Evolutionary conservation across 75 land plant species (phyloP).

Genomic region (Pseudotsuga menziesii): DNA sequence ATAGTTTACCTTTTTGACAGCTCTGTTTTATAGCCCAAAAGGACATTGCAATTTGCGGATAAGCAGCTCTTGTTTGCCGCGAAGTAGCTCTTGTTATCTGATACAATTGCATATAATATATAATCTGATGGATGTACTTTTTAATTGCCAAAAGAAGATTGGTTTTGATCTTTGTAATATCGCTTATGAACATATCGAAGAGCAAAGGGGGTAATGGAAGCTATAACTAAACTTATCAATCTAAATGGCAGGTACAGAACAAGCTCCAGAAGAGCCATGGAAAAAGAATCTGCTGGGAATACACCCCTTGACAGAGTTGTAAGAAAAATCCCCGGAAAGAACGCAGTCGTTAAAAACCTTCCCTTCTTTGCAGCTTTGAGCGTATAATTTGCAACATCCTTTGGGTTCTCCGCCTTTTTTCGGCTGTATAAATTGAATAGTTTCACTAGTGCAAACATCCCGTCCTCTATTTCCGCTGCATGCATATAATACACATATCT

Average conservation of each 20-base stretch:
- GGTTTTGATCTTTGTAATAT: neutral
- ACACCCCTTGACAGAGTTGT: constrained; percentile 14
- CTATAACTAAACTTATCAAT: constrained; percentile 9
- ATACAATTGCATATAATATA: no score
- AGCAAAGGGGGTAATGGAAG: neutral
- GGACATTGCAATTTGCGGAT: no score
- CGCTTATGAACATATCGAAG: neutral
- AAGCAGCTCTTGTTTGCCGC: no score
- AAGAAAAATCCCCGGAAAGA: neutral
- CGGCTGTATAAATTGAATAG: constrained; percentile 8
- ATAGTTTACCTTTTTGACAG: no score
- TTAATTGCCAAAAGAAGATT: no score
- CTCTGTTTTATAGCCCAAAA: no score
- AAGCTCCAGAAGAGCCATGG: constrained; percentile 12
- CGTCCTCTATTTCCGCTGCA: neutral
- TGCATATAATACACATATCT: neutral
- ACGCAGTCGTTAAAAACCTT: constrained; percentile 7
- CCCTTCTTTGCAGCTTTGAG: constrained; percentile 21
- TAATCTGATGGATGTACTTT: no score
- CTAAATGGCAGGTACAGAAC: constrained; percentile 6
- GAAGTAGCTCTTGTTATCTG: no score
- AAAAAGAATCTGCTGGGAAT: constrained; percentile 22
- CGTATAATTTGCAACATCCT: constrained; percentile 17
- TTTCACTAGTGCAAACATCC: constrained; percentile 1
- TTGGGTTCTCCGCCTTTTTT: constrained; percentile 8